Evolutionary conservation across 2,329 filamentous ascomycete species (phyloP).

Genomic region (Xylariales sp.): DNA sequence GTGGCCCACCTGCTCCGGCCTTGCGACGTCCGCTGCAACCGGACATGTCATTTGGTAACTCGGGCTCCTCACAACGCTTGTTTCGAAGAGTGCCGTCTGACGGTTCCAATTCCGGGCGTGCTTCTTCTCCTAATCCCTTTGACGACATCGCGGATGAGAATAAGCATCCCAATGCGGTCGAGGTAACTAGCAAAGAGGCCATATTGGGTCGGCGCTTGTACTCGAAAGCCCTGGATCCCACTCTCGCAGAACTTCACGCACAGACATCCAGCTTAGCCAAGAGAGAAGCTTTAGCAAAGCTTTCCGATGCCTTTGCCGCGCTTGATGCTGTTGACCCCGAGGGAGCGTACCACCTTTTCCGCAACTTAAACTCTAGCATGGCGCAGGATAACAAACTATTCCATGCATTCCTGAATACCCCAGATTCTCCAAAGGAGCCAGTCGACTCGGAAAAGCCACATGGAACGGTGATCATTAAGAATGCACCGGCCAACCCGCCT

Average conservation of each 20-base stretch:
- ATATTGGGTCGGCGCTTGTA: slow-evolving; percentile 84
- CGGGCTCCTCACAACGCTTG: slow-evolving; percentile 88
- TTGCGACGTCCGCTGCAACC: slow-evolving; percentile 84
- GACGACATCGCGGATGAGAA: slow-evolving; percentile 70
- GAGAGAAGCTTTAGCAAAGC: slow-evolving; percentile 82
- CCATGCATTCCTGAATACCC: slow-evolving; percentile 57
- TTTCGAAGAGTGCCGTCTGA: slow-evolving; percentile 89
- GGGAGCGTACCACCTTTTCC: slow-evolving; percentile 86
- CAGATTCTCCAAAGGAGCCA: slow-evolving; percentile 50
- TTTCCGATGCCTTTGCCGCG: slow-evolving; percentile 86
- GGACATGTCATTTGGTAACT: slow-evolving; percentile 94
- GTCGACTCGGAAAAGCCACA: slow-evolving; percentile 57
- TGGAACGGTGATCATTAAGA: slow-evolving; percentile 70
- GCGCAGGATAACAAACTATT: slow-evolving; percentile 75
- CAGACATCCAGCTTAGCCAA: slow-evolving; percentile 76
- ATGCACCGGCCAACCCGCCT: slow-evolving; percentile 44
- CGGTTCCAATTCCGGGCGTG: slow-evolving; percentile 60
- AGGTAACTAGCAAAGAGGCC: slow-evolving; percentile 80
- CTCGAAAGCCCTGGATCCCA: slow-evolving; percentile 82
- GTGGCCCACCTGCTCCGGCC: slow-evolving; percentile 55
- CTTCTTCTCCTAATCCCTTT: slow-evolving; percentile 55
- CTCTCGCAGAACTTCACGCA: slow-evolving; percentile 87
- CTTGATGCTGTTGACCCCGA: slow-evolving; percentile 91
- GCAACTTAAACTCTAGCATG: slow-evolving; percentile 78
- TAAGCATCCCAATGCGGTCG: slow-evolving; percentile 64